Conservation (phyloP, 805 yeast species). For the Candida namnaoensis region DNA sequence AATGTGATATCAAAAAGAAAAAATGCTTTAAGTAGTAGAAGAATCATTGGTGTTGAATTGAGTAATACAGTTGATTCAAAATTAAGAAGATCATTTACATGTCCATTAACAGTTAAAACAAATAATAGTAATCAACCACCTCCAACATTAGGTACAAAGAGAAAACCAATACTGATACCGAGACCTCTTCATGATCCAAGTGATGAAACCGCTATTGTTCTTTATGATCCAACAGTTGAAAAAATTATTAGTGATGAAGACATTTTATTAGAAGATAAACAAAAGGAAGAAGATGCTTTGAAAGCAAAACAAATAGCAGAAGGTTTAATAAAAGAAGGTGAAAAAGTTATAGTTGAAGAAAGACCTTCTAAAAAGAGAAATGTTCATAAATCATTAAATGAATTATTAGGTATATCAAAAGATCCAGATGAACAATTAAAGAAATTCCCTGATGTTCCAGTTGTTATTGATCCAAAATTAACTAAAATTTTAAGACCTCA, state of each 20-base stretch:
- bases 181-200: constrained; percentile 92
- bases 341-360: neutral
- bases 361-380: constrained; percentile 23
- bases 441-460: constrained; percentile 81
- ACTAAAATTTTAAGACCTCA: constrained; percentile 88
- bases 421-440: constrained; percentile 38
- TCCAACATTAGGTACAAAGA: constrained; percentile 78
- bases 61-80: constrained; percentile 27
- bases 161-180: constrained; percentile 65
- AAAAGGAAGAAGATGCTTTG: constrained; percentile 21
- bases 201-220: constrained; percentile 86
- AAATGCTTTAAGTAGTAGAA: constrained; percentile 56
- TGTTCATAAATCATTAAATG: constrained; percentile 63
- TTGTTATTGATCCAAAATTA: constrained; percentile 85
- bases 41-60: constrained; percentile 30
- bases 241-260: constrained; percentile 18
- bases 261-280: constrained; percentile 21
- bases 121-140: constrained; percentile 36
- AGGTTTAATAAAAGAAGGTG: neutral
- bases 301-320: constrained; percentile 14
- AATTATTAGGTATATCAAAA: constrained; percentile 64
- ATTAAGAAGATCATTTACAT: constrained; percentile 41
- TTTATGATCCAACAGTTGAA: constrained; percentile 93
- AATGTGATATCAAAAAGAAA: constrained; percentile 24
- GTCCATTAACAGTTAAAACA: constrained; percentile 43